Percentiles rank a stretch among this genome's conserved stretches.
These are phyloP conservation scores for Lantana camara DNA, from an alignment of 257 asterid species.

Conservation along the genomic window DNA sequence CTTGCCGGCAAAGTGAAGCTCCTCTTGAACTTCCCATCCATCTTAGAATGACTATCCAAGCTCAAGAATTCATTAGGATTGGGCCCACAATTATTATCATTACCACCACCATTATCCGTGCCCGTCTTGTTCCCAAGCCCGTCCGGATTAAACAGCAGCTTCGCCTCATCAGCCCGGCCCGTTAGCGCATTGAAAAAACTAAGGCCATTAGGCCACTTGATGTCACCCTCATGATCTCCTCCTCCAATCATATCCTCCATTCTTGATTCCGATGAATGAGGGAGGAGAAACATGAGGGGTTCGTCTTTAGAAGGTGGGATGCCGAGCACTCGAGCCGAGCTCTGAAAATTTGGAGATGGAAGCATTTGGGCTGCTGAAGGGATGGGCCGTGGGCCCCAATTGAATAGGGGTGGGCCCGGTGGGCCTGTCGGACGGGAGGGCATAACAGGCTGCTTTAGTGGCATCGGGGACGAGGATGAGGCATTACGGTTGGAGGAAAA, in stretches of 20 bases:
- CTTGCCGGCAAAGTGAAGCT: conserved; percentile 86
- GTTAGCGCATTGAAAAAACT: conserved; percentile 79
- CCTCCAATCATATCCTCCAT: conserved; percentile 59
- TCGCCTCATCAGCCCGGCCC: conserved; percentile 69
- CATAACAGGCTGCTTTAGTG: conserved; percentile 62
- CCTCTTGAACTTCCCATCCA: conserved; percentile 82
- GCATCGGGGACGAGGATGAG: conserved; percentile 53
- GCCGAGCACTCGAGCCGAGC: conserved; percentile 48
- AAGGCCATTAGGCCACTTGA: conserved; percentile 95
- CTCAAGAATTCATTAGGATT: conserved; percentile 68
- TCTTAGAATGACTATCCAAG: conserved; percentile 75
- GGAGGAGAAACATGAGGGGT: conserved; percentile 77
- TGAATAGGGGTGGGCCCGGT: conserved; percentile 63
- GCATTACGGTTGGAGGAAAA: conserved; percentile 74
- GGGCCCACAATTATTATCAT: conserved; percentile 39
- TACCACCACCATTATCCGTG: conserved; percentile 41
- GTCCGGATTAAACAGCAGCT: conserved; percentile 68
- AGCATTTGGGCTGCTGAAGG: conserved; percentile 50
- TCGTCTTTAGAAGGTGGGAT: conserved; percentile 66
- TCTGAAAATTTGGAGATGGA: conserved; percentile 58
- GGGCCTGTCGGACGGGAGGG: conserved; percentile 59
- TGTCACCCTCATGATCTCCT: conserved; percentile 65
- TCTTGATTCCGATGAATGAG: conserved; percentile 69
- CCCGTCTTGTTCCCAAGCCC: conserved; percentile 48
- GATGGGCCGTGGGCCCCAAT: conserved; percentile 81